Evolutionary conservation across 495 filamentous ascomycete species (phyloP), one percentile per base, ranked within the genome.

Genomic region (Chaetomidium leptoderma): DNA sequence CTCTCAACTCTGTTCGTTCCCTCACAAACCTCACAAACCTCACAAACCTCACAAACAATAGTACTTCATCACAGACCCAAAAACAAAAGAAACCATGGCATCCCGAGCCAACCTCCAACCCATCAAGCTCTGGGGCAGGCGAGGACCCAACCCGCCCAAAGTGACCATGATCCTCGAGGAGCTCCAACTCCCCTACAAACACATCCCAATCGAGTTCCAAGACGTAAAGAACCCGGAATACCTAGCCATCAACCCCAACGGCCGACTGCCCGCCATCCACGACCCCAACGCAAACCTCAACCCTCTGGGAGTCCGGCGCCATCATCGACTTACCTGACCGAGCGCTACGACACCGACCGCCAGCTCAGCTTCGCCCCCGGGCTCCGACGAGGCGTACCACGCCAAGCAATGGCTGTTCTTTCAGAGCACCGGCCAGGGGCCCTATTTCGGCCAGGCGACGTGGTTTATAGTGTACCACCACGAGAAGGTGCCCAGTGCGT

Each of bases 301-400:
- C 72, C 0, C 63, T 90, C 11, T 90, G 85, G 84, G 86, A 90
- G 63, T 85, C 82, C 4, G 87, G 86, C 54, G 87, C 88, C 16
- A 89, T 89, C 68, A 59, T 89, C 60, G 74, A 85, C 53, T n/a
- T 91, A 91, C 64, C 72, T 90, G n/a, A 63, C 87, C 42, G 84
- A 87, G 19, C 79, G 74, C 16, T 91, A 90, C 72, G 86, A 90
- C 70, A 81, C 71, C 49, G 68, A 81, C 11, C 69, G 82, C 60
- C 82, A 76, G 54, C 63, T 90, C 52, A 83, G 76, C 62, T 86
- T 82, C 62, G 63, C 70, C 5, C n/a, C 36, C 70, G 11, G 76
- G 74, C 26, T 70, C 75, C 1, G 67, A 66, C 17, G 81, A 84
- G 46, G 74, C 70, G 42, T 80, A 76, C 64, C 71, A 73, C 4